phyloP scores from a whole-genome alignment of 2,329 filamentous ascomycete species.

The Mollisia scopiformis region DNA sequence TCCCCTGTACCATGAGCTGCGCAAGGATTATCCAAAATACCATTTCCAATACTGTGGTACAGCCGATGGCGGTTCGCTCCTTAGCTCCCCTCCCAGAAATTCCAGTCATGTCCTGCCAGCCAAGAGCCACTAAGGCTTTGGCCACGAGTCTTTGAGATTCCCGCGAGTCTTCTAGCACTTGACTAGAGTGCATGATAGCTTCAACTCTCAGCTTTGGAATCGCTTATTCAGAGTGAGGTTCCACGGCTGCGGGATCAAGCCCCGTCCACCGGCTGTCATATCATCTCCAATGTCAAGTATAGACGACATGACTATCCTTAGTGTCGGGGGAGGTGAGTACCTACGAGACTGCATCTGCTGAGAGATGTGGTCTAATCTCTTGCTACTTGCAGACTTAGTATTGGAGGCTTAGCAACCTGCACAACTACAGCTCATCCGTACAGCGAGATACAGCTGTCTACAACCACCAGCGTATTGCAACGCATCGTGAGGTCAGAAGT shows the following conservation, averaged over 20 bases:
- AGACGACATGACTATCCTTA: background rate
- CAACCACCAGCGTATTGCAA: background rate
- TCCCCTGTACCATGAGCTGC: constrained; percentile 9
- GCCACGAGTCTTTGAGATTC: background rate
- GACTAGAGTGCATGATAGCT: background rate
- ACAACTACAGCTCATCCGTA: too few species aligned
- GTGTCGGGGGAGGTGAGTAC: background rate
- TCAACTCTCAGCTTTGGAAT: background rate
- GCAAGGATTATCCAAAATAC: constrained; percentile 10
- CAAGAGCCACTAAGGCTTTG: background rate
- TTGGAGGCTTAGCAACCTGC: background rate
- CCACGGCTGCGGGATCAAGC: background rate
- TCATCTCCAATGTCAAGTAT: background rate
- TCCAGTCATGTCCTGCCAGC: background rate
- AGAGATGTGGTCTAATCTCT: background rate
- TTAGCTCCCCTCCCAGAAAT: background rate
- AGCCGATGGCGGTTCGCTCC: background rate
- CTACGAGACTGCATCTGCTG: background rate
- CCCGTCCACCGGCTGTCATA: background rate
- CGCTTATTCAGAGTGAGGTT: background rate
- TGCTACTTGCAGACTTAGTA: background rate
- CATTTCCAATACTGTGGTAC: constrained; percentile 12
- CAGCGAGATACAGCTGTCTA: background rate
- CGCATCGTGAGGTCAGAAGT: background rate
- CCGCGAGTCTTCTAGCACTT: background rate